Evolutionary conservation across 78 protist genomes (phyloP).

Genomic region (Goniomonas avonlea): DNA sequence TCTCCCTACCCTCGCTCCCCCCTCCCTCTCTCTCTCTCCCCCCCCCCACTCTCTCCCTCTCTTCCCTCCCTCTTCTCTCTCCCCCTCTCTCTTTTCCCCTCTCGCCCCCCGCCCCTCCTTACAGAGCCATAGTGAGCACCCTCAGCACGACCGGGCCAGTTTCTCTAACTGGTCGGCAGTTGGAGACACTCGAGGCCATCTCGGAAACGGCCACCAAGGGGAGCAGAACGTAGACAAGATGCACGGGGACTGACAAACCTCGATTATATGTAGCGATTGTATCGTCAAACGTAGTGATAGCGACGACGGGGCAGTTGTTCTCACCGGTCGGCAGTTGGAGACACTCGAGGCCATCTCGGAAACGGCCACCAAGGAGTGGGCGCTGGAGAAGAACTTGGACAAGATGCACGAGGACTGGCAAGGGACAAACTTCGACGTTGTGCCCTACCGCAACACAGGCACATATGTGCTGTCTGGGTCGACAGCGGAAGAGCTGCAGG

Average conservation of each 20-base stretch:
- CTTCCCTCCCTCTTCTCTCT: too few relatives aligned
- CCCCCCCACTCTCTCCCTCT: too few relatives aligned
- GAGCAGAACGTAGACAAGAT: constrained; percentile 45
- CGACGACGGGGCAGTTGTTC: too few relatives aligned
- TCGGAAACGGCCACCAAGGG: constrained; percentile 38
- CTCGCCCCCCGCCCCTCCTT: too few relatives aligned
- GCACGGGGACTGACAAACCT: constrained; percentile 40
- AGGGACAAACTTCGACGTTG: background rate
- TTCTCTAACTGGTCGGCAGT: too few relatives aligned
- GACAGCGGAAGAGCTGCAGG: constrained; percentile 54
- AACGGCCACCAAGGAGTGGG: constrained; percentile 40
- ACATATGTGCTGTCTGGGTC: constrained; percentile 34
- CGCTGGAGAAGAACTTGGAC: constrained; percentile 41
- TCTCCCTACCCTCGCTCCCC: too few relatives aligned
- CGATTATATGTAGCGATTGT: background rate
- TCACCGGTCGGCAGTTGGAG: background rate
- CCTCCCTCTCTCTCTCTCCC: too few relatives aligned
- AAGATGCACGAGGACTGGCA: constrained; percentile 52
- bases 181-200: constrained; percentile 7
- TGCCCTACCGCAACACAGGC: constrained; percentile 45
- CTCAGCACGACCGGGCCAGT: too few relatives aligned
- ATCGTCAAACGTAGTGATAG: too few relatives aligned
- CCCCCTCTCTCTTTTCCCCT: too few relatives aligned
- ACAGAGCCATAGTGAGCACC: too few relatives aligned
- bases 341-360: constrained; percentile 23